Percentiles rank a stretch among this genome's conserved stretches.
These are phyloP conservation scores for Podosphaera fusca DNA, from an alignment of 2,329 filamentous ascomycete species.

Conservation along the genomic window DNA sequence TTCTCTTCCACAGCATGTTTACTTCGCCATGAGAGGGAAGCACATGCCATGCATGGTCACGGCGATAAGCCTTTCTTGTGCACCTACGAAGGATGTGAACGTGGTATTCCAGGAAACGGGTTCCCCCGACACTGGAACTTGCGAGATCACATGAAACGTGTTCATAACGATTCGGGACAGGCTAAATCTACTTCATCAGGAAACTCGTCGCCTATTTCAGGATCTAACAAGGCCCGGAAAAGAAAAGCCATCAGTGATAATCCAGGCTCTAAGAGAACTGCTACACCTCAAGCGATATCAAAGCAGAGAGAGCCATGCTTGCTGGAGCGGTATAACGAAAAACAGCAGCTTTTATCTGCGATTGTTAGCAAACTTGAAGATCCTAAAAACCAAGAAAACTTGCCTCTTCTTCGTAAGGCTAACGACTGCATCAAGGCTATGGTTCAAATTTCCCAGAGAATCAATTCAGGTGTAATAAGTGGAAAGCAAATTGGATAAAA, in stretches of 20 bases:
- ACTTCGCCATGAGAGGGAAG: constrained; percentile 83
- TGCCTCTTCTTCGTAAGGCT: constrained; percentile 10
- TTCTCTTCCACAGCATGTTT: constrained; percentile 93
- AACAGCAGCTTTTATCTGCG: constrained; percentile 9
- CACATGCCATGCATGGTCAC: constrained; percentile 86
- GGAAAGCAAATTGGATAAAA: constrained; percentile 12
- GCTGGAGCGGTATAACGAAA: constrained; percentile 12
- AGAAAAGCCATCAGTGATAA: constrained; percentile 12
- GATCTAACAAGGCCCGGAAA: constrained; percentile 11
- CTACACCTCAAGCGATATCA: constrained; percentile 8
- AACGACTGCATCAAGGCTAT: constrained; percentile 13
- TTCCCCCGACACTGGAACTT: constrained; percentile 94
- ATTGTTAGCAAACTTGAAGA: constrained; percentile 13
- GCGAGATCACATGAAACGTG: constrained; percentile 89
- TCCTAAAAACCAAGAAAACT: constrained; percentile 10
- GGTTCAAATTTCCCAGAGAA: constrained; percentile 11
- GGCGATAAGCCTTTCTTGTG: constrained; percentile 83
- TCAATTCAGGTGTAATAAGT: constrained; percentile 8
- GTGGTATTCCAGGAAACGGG: constrained; percentile 58
- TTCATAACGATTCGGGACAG: constrained; percentile 35
- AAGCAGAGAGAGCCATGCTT: constrained; percentile 11
- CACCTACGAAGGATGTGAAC: constrained; percentile 69
- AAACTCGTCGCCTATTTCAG: constrained; percentile 12
- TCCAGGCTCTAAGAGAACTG: constrained; percentile 9
- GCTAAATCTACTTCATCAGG: constrained; percentile 11